Conservation (phyloP, 2,329 filamentous ascomycete genomes). For the Aspergillus versicolor region DNA sequence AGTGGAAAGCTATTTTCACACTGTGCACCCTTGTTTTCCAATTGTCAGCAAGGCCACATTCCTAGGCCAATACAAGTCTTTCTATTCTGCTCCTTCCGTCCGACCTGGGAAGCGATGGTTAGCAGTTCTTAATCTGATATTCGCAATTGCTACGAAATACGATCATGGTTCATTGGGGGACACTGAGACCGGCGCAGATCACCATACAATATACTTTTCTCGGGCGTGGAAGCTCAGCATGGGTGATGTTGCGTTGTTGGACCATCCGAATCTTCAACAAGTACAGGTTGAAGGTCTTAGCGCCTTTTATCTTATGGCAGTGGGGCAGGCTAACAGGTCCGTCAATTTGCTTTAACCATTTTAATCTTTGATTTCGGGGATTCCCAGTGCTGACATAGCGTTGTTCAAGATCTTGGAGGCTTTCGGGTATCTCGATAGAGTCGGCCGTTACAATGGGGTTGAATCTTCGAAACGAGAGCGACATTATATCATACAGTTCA, state of each 20-base stretch:
- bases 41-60: constrained; percentile 43
- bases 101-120: constrained; percentile 42
- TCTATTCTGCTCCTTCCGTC: constrained; percentile 31
- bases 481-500: constrained; percentile 32
- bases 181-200: constrained; percentile 28
- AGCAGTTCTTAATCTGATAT: constrained; percentile 45
- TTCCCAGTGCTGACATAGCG: background rate
- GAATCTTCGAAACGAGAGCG: constrained; percentile 43
- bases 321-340: constrained; percentile 45
- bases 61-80: constrained; percentile 37
- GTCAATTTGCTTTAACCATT: background rate
- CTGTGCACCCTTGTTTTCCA: constrained; percentile 43
- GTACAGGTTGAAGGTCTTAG: constrained; percentile 44
- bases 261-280: constrained; percentile 44
- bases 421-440: constrained; percentile 42
- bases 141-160: constrained; percentile 44
- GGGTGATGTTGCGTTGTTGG: constrained; percentile 34
- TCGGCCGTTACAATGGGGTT: constrained; percentile 44
- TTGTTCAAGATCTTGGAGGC: constrained; percentile 40
- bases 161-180: constrained; percentile 30
- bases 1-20: constrained; percentile 40
- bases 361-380: background rate
- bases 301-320: constrained; percentile 42
- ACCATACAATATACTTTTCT: constrained; percentile 43
- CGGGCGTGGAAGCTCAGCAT: constrained; percentile 43